Percentiles rank a stretch among this genome's conserved stretches.
These are phyloP conservation scores for Curvularia eragrostidis DNA, from an alignment of 2,329 filamentous ascomycete genomes.

Conservation along the genomic window DNA sequence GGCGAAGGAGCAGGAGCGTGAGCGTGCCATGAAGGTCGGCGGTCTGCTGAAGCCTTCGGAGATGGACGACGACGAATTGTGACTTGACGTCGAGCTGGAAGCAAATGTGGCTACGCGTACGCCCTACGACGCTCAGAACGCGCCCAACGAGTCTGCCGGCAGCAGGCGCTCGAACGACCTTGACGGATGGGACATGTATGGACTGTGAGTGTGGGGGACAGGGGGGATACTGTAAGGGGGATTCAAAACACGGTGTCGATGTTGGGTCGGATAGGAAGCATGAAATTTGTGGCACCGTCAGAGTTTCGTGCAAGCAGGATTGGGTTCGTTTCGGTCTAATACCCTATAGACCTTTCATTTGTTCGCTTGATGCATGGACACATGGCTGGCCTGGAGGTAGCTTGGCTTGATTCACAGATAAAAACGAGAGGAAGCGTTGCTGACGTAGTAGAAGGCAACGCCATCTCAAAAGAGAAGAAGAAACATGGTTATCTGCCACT, in stretches of 20 bases:
- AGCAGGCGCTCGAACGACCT: slow-evolving; percentile 42
- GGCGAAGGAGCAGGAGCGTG: slow-evolving; percentile 85
- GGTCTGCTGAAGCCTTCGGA: slow-evolving; percentile 97
- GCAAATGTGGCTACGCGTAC: slow-evolving; percentile 47
- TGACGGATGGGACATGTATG: slow-evolving; percentile 73
- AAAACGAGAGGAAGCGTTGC: slow-evolving; percentile 40
- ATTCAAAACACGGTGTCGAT: slow-evolving; percentile 14
- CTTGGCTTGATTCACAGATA: slow-evolving; percentile 35
- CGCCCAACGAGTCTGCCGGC: slow-evolving; percentile 20
- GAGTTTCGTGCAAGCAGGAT: slow-evolving; percentile 15
- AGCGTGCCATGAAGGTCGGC: slow-evolving; percentile 92
- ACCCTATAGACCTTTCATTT: slow-evolving; percentile 34
- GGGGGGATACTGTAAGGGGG: slow-evolving; percentile 9
- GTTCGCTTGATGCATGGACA: slow-evolving; percentile 31
- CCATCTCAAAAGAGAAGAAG: slow-evolving; percentile 27
- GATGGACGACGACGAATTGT: slow-evolving; percentile 81
- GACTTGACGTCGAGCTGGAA: slow-evolving; percentile 66
- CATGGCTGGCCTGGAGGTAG: slow-evolving; percentile 31
- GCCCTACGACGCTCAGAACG: slow-evolving; percentile 40
- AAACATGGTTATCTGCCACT: slow-evolving; percentile 22
- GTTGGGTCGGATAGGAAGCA: slow-evolving; percentile 21
- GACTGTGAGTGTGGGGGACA: slow-evolving; percentile 49
- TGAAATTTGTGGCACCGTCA: slow-evolving; percentile 20
- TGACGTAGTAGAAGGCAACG: slow-evolving; percentile 33
- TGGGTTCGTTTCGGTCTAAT: slow-evolving; percentile 33